Evolutionary conservation across 2,329 filamentous ascomycete genomes (phyloP).

Genomic region (Apiospora phragmitis): DNA sequence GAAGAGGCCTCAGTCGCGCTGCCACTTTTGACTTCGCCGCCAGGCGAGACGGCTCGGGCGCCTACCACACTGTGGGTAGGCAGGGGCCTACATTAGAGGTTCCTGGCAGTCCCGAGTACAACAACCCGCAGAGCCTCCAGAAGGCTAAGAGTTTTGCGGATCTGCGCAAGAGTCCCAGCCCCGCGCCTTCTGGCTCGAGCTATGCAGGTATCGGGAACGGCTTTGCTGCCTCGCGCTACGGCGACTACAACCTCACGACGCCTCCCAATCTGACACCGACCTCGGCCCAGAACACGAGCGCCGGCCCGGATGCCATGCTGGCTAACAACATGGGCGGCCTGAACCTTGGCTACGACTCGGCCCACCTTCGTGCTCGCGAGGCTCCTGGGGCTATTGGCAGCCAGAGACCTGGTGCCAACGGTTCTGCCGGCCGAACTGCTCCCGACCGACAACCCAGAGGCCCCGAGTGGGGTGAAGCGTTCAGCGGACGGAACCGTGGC

Average conservation of each 20-base stretch:
- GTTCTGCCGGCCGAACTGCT: slow-evolving; percentile 42
- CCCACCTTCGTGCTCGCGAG: slow-evolving; percentile 43
- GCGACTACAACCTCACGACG: slow-evolving; percentile 33
- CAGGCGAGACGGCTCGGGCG: slow-evolving; percentile 62
- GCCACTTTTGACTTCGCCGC: slow-evolving; percentile 97
- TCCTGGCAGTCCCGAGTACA: slow-evolving; percentile 72
- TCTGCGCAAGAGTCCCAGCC: slow-evolving; percentile 90
- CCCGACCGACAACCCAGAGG: slow-evolving; percentile 66
- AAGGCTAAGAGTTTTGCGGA: slow-evolving; percentile 97
- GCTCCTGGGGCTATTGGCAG: slow-evolving; percentile 65
- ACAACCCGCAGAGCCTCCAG: slow-evolving; percentile 76
- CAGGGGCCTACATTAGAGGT: slow-evolving; percentile 85
- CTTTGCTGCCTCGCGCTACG: slow-evolving; percentile 38
- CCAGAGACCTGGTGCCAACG: slow-evolving; percentile 57
- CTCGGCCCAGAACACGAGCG: slow-evolving; percentile 32
- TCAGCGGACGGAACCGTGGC: slow-evolving; percentile 55
- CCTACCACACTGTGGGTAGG: slow-evolving; percentile 76
- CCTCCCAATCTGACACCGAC: slow-evolving; percentile 36
- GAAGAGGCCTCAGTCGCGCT: slow-evolving; percentile 84
- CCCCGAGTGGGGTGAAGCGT: slow-evolving; percentile 61
- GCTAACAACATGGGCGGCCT: slow-evolving; percentile 41
- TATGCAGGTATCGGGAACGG: slow-evolving; percentile 58
- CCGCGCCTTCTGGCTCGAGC: slow-evolving; percentile 84
- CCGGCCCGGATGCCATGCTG: slow-evolving; percentile 33
- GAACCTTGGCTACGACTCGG: slow-evolving; percentile 52